These are phyloP conservation scores for Babesia ovis DNA, from an alignment of 169 alveolate genomes.

Conservation along the genomic window DNA sequence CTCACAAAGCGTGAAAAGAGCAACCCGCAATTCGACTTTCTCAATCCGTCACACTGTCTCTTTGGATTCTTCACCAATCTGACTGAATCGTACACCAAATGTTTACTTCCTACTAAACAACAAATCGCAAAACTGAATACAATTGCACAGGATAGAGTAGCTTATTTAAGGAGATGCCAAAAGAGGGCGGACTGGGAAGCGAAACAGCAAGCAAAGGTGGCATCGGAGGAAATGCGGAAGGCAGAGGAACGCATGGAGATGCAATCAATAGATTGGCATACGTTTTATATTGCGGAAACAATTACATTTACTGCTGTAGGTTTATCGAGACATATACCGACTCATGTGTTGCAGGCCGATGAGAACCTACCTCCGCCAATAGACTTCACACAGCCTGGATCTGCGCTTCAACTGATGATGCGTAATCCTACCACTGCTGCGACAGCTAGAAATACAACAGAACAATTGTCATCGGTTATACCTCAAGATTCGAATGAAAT, in stretches of 20 bases:
- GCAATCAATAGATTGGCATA: conserved; percentile 89
- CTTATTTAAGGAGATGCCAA: conserved; percentile 73
- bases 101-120: conserved; percentile 89
- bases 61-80: conserved; percentile 91
- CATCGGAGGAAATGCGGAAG: conserved; percentile 74
- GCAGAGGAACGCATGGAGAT: conserved; percentile 83
- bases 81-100: conserved; percentile 92
- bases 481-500: conserved; percentile 21
- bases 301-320: conserved; percentile 78
- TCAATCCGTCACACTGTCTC: conserved; percentile 93
- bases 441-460: conserved; percentile 17
- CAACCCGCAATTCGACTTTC: conserved; percentile 92
- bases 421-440: conserved; percentile 31
- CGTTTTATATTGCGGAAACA: conserved; percentile 86
- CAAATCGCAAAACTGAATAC: conserved; percentile 82
- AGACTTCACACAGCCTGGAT: conserved; percentile 61
- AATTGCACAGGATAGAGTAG: conserved; percentile 76
- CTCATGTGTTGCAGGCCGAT: conserved; percentile 16
- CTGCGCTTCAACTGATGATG: conserved; percentile 25
- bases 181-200: conserved; percentile 82
- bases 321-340: neutral
- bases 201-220: conserved; percentile 81
- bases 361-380: conserved; percentile 56
- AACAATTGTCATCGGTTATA: neutral
- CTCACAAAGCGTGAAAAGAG: conserved; percentile 81